Evolutionary conservation across 345 rosid species (phyloP).

Genomic region (Acer negundo): DNA sequence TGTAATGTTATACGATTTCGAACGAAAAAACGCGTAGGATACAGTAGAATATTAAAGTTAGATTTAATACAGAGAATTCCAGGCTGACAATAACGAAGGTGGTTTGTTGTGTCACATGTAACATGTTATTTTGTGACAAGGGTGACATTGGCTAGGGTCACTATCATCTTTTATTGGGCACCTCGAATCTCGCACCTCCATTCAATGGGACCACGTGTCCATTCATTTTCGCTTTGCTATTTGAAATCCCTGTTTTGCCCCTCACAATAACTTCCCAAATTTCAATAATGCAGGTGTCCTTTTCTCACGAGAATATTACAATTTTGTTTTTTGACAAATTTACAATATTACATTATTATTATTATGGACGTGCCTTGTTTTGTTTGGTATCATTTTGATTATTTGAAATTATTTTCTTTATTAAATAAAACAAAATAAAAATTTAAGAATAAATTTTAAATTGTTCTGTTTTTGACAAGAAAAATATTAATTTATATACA

Average conservation of each 20-base stretch:
- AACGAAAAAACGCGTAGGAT: no score
- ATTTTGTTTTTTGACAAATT: no score
- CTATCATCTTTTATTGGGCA: not conserved
- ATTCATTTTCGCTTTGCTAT: not conserved
- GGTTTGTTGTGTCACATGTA: slow-evolving; percentile 20
- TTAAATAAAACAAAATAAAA: no score
- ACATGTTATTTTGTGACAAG: not conserved
- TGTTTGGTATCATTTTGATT: not conserved
- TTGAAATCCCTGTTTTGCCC: not conserved
- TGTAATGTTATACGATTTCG: no score
- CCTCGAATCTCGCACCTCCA: slow-evolving; percentile 24
- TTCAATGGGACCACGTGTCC: slow-evolving; percentile 23
- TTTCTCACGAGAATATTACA: not conserved
- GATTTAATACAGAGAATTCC: not conserved
- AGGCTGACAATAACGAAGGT: not conserved
- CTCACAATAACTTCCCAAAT: not conserved
- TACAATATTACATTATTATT: no score
- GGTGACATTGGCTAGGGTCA: not conserved
- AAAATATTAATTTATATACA: no score
- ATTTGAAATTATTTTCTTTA: not conserved
- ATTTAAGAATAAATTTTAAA: not conserved
- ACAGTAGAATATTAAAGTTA: no score
- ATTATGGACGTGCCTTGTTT: not conserved
- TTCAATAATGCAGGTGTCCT: slow-evolving; percentile 9
- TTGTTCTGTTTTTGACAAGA: not conserved